Conservation (phyloP, 2,329 filamentous ascomycete species). For the Fusarium hostae region DNA sequence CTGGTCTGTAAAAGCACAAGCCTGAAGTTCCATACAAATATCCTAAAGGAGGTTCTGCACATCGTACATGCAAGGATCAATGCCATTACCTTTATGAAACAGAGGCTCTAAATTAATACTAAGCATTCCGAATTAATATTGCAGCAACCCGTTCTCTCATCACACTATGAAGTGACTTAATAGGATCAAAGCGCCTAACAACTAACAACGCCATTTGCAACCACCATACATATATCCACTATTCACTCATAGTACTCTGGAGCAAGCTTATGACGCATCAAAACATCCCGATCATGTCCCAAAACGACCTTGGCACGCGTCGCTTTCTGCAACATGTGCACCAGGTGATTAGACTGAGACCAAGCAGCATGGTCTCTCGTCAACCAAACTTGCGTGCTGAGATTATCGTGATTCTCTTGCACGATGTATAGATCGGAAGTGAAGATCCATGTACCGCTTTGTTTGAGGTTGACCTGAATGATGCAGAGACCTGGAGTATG, state of each 20-base stretch:
- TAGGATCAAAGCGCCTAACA: too few relatives aligned
- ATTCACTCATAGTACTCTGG: neutral
- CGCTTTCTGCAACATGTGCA: neutral
- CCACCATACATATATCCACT: accelerated
- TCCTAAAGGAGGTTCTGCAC: too few relatives aligned
- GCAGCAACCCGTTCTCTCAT: too few relatives aligned
- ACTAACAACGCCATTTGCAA: neutral
- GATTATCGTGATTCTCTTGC: neutral
- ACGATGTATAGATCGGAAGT: neutral
- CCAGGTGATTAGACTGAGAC: neutral
- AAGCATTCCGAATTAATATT: too few relatives aligned
- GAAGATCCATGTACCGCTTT: neutral
- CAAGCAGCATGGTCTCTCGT: neutral
- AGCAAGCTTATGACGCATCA: neutral
- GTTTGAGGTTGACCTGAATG: neutral
- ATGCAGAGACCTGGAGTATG: neutral
- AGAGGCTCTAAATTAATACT: too few relatives aligned
- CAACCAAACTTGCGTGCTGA: neutral
- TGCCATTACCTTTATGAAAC: too few relatives aligned
- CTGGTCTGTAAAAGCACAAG: too few relatives aligned
- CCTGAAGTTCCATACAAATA: too few relatives aligned
- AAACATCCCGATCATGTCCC: too few relatives aligned
- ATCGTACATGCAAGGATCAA: too few relatives aligned
- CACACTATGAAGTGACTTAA: too few relatives aligned
- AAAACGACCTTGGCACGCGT: accelerated